These are phyloP conservation scores for Dendrothele bispora DNA, from an alignment of 768 basidiomycete species.

Conservation along the genomic window DNA sequence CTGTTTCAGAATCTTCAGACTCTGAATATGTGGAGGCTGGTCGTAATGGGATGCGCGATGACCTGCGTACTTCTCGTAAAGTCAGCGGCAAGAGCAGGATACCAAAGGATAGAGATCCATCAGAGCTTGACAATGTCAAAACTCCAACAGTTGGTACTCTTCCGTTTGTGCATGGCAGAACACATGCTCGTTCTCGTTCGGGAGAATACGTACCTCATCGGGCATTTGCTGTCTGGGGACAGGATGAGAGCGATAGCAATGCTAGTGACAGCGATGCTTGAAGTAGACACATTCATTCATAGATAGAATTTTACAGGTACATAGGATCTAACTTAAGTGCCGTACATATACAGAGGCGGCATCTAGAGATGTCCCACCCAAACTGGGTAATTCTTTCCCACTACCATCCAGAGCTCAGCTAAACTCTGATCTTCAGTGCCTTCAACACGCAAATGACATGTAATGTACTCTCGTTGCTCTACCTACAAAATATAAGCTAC, in stretches of 20 bases:
- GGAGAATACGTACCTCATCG: constrained; percentile 42
- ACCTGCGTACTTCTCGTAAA: constrained; percentile 40
- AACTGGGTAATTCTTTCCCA: too few species aligned
- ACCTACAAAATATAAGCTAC: too few species aligned
- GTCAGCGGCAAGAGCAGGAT: constrained; percentile 55
- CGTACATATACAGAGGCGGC: too few species aligned
- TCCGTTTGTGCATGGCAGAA: constrained; percentile 25
- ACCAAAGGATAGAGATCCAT: constrained; percentile 56
- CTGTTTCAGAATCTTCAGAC: constrained; percentile 26
- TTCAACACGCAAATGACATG: too few species aligned
- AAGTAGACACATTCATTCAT: background rate
- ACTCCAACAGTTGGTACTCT: constrained; percentile 59
- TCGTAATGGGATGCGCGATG: constrained; percentile 52
- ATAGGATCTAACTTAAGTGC: too few species aligned
- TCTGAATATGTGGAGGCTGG: constrained; percentile 33
- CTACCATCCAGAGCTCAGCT: too few species aligned
- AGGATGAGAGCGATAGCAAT: constrained; percentile 86
- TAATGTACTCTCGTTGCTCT: too few species aligned
- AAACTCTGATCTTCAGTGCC: too few species aligned
- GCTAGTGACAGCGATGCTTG: constrained; percentile 65
- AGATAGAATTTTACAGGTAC: background rate
- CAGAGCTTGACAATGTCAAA: constrained; percentile 52
- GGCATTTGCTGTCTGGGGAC: constrained; percentile 85
- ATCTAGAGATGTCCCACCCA: too few species aligned
- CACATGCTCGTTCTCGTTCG: constrained; percentile 35